Base-by-base conservation (phyloP, 1,139 yeast genomes). In the Geotrichum klebahnii region DNA sequence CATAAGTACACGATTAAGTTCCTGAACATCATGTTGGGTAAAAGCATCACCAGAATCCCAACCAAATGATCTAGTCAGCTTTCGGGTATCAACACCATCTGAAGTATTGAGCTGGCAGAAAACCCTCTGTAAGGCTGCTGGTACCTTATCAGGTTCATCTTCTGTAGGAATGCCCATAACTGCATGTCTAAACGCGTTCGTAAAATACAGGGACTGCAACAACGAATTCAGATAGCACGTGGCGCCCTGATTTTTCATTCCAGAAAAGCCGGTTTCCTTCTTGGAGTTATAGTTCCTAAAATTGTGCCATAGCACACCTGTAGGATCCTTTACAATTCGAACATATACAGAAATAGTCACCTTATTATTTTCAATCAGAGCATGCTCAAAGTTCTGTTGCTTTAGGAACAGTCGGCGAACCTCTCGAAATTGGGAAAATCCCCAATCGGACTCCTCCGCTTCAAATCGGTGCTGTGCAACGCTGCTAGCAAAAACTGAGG, bases 21-120 rank as follows among this genome's bases (percentile, higher is more conserved):
- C 99, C 66, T 94, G 98, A 14, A 92, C 97, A 65, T 92, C 99
- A 67, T 92, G 98, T 67, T 92, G 99, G 5, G 96, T 87, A 66
- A 92, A 94, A 0, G 97, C 96, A 61, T 92, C 98, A 9, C 84
- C 83, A 8, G 89, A 79, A 65, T 90, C 96, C 99, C 99, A 92
- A 9, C 99, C 98, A 73, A 92, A 92, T 0, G 97, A 84, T 55
- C 80, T 79, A 0, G 98, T 92, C 53, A 92, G 74, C 63, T 88
- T 96, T 57, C 80, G 67, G 0, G 99, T 92, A 52, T 87, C 94
- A 3, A 90, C 81, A 0, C 97, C 87, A 23, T 78, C 80, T 0
- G 96, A 83, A 3, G 81, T 81, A 57, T 84, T 81, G 57, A 92
- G 73, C 56, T 80, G 79, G 64, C 87, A 90, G 61, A 92, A 92